Evolutionary conservation across 2,329 filamentous ascomycete genomes (phyloP), one percentile per base, ranked within the genome.

Genomic region (Pseudogymnoascus sp.): DNA sequence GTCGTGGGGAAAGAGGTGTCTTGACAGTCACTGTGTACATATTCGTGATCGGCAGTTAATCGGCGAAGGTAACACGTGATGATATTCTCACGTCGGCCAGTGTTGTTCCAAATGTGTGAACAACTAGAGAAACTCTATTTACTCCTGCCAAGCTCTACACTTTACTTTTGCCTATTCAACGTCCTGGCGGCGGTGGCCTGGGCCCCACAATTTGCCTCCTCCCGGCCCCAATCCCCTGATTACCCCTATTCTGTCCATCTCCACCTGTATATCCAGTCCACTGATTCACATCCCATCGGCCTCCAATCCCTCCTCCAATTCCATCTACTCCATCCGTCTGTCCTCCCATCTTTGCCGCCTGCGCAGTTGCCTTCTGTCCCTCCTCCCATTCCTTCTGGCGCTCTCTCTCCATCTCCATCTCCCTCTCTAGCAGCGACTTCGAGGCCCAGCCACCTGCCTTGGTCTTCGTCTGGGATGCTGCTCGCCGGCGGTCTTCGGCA

Each of bases 171-270:
- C 16, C 28, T 57, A 62, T 51, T 48, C 60, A 63, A 61, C 71
- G 66, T 25, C 78, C 78, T 57, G 51, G 51, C 37, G 85, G 85
- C 69, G 88, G 78, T 60, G 89, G 88, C 72, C 89, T 80, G 0
- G 90, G 90, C 10, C 90, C 90, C n/a, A 90, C 86, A 75, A 93
- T 92, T 78, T 90, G 89, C 73, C 90, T 83, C 73, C 88, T 80
- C 0, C 87, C 87, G 0, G 87, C 85, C 43, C 90, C 88, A 65
- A 88, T 89, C 1, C 87, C 87, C 67, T 85, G 79, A 2, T 73
- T 74, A 1, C 87, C 88, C 66, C 81, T 82, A 71, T 92, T 92
- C 79, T 91, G 86, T 67, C 81, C 83, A 74, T 92, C 90, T 1
- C 90, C 90, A 3, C 90, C 89, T 16, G 88, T 89, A 71, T 83